Evolutionary conservation across 2,329 filamentous ascomycete species (phyloP).

Genomic region (Coniochaeta sp.): DNA sequence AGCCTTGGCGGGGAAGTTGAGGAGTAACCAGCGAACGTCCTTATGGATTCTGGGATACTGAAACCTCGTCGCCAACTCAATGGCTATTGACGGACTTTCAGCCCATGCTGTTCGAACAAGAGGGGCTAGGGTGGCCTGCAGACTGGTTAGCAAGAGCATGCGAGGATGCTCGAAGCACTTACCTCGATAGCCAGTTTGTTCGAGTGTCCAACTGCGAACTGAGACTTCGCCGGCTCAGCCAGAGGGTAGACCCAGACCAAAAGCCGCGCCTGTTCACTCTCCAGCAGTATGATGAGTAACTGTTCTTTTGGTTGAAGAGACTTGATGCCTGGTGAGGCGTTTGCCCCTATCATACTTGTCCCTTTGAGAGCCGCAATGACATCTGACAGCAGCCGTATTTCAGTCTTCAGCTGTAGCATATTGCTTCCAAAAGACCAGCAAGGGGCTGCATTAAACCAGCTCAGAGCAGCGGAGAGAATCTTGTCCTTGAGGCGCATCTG

Average conservation of each 20-base stretch:
- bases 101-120: constrained; percentile 79
- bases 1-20: constrained; percentile 79
- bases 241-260: constrained; percentile 86
- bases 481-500: constrained; percentile 85
- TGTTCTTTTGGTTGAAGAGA: constrained; percentile 73
- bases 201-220: constrained; percentile 28
- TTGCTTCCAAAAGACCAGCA: constrained; percentile 97
- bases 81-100: constrained; percentile 77
- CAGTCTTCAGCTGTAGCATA: constrained; percentile 84
- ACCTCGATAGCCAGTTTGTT: constrained; percentile 34
- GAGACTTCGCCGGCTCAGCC: constrained; percentile 44
- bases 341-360: constrained; percentile 51
- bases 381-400: constrained; percentile 74
- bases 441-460: constrained; percentile 79
- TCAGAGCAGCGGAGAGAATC: constrained; percentile 75
- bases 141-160: constrained; percentile 7
- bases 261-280: constrained; percentile 77
- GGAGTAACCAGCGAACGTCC: constrained; percentile 71
- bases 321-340: constrained; percentile 46
- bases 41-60: constrained; percentile 62
- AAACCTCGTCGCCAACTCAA: constrained; percentile 76
- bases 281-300: constrained; percentile 70
- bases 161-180: constrained; percentile 8
- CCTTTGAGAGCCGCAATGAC: constrained; percentile 60
- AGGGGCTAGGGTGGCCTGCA: constrained; percentile 46